Percentiles rank a stretch among this genome's conserved stretches.
Conservation (phyloP, 2,329 filamentous ascomycete species). For the Xylaria sp. region DNA sequence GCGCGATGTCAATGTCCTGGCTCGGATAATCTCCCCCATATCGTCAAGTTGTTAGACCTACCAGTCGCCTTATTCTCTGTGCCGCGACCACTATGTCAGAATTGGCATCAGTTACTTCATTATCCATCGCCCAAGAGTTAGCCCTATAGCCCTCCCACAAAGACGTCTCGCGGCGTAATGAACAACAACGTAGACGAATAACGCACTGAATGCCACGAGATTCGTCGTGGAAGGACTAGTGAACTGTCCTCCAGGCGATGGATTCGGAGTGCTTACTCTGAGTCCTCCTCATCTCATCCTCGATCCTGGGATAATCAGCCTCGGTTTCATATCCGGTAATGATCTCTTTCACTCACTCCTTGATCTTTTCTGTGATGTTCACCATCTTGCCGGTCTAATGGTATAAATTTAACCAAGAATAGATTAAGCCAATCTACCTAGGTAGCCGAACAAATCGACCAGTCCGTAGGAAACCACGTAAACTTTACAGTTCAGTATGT, state of each 20-base stretch:
- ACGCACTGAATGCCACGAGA: slow-evolving; percentile 17
- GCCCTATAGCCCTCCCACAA: slow-evolving; percentile 16
- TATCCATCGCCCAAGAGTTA: slow-evolving; percentile 24
- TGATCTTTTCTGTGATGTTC: slow-evolving; percentile 99
- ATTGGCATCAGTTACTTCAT: slow-evolving; percentile 26
- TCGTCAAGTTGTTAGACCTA: slow-evolving; percentile 59
- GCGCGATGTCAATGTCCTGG: slow-evolving; percentile 26
- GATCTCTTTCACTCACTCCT: slow-evolving; percentile 74
- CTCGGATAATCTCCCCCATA: not conserved
- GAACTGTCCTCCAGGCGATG: slow-evolving; percentile 23
- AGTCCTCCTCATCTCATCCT: slow-evolving; percentile 99
- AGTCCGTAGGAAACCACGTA: not conserved
- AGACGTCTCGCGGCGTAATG: slow-evolving; percentile 23
- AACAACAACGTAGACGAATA: slow-evolving; percentile 3
- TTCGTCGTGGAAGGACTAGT: slow-evolving; percentile 21
- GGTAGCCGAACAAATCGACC: not conserved
- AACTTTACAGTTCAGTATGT: not conserved
- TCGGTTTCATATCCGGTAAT: not conserved
- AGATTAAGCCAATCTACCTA: not conserved
- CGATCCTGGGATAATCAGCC: slow-evolving; percentile 76
- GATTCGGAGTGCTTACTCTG: slow-evolving; percentile 75
- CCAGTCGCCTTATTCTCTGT: slow-evolving; percentile 98
- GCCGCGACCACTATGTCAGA: slow-evolving; percentile 47
- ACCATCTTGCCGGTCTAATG: slow-evolving; percentile 74
- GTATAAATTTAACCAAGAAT: slow-evolving; percentile 9